phyloP scores from a whole-genome alignment of 768 basidiomycete species.

The Leccinum arenicola region DNA sequence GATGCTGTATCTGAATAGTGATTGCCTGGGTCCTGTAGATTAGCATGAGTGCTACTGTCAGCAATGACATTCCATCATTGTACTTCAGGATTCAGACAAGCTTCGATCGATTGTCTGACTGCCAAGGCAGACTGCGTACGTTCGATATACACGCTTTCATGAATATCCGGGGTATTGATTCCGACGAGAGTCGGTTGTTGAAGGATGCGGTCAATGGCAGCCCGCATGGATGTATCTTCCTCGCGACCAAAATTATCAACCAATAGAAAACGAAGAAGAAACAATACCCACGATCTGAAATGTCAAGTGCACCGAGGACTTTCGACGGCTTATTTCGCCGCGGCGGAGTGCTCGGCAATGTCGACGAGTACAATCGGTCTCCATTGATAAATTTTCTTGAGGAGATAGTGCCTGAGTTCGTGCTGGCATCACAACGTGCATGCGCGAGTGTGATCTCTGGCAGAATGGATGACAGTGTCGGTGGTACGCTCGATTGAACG shows the following conservation, averaged over 20 bases:
- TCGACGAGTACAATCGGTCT: slow-evolving; percentile 6
- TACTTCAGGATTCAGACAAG: slow-evolving; percentile 12
- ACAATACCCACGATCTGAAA: slow-evolving; percentile 25
- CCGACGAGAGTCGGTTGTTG: slow-evolving; percentile 24
- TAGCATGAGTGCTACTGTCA: slow-evolving; percentile 2
- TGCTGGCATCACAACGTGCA: slow-evolving; percentile 14
- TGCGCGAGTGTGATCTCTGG: slow-evolving; percentile 28
- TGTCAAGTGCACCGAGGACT: slow-evolving; percentile 24
- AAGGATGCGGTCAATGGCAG: slow-evolving; percentile 31
- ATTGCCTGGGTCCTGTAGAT: slow-evolving; percentile 5
- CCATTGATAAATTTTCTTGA: neutral
- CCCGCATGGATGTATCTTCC: slow-evolving; percentile 27
- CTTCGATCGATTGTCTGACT: neutral
- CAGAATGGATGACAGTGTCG: slow-evolving; percentile 9
- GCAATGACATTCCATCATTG: neutral
- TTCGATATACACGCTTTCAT: neutral
- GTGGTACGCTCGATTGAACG: neutral
- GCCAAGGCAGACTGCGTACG: neutral
- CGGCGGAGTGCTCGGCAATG: slow-evolving; percentile 3
- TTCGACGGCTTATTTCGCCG: slow-evolving; percentile 20
- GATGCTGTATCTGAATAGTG: neutral
- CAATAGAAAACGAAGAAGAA: slow-evolving; percentile 1
- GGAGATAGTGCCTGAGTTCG: neutral
- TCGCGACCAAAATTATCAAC: slow-evolving; percentile 2
- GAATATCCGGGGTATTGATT: slow-evolving; percentile 1